Percentiles rank a stretch among this genome's conserved stretches.
Conservation (phyloP, 2,329 filamentous ascomycete genomes). For the Beauveria brongniartii region DNA sequence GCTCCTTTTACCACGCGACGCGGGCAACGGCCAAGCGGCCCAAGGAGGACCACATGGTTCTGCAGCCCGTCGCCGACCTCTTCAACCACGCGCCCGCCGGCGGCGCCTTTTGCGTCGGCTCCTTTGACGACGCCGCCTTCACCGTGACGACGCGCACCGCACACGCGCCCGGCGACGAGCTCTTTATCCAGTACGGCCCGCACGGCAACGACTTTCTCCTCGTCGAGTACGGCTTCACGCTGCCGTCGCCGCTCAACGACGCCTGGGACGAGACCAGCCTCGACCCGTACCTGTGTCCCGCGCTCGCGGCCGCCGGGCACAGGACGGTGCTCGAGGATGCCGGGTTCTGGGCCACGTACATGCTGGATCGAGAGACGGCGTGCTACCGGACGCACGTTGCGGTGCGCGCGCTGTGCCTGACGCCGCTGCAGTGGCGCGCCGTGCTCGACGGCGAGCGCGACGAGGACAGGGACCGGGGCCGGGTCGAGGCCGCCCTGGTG, state of each 20-base stretch:
- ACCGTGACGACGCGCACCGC: slow-evolving; percentile 41
- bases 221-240: slow-evolving; percentile 54
- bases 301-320: slow-evolving; percentile 25
- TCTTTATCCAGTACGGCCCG: slow-evolving; percentile 60
- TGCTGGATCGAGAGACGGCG: slow-evolving; percentile 39
- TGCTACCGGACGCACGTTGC: slow-evolving; percentile 51
- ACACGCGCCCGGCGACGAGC: slow-evolving; percentile 52
- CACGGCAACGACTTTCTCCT: slow-evolving; percentile 66
- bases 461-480: slow-evolving; percentile 36
- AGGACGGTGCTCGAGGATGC: slow-evolving; percentile 32
- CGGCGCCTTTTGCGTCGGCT: slow-evolving; percentile 42
- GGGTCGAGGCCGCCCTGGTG: slow-evolving; percentile 29
- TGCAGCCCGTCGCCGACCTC: slow-evolving; percentile 66
- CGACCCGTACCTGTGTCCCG: slow-evolving; percentile 37
- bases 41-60: slow-evolving; percentile 53
- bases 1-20: slow-evolving; percentile 51
- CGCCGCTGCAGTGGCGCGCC: slow-evolving; percentile 32
- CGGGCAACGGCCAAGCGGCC: slow-evolving; percentile 34
- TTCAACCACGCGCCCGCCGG: slow-evolving; percentile 51
- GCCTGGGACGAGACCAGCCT: slow-evolving; percentile 43
- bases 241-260: slow-evolving; percentile 33
- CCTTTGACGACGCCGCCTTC: slow-evolving; percentile 44
- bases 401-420: slow-evolving; percentile 31
- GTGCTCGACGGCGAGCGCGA: slow-evolving; percentile 38
- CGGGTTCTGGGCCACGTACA: slow-evolving; percentile 43